phyloP scores from a whole-genome alignment of 2,329 filamentous ascomycete species.

The Phaeoacremonium minimum region DNA sequence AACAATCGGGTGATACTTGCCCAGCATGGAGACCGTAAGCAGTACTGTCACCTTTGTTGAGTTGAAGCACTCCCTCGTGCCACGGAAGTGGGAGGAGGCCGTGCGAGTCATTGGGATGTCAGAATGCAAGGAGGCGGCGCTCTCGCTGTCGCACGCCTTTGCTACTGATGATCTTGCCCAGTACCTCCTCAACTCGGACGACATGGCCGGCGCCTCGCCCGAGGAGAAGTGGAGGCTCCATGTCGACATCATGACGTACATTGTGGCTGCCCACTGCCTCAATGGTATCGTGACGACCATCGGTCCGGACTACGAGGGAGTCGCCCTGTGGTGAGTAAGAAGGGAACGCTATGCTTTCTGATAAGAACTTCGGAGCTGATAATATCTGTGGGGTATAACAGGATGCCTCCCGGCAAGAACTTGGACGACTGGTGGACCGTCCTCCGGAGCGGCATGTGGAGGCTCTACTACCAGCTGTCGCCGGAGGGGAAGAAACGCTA shows the following conservation, averaged over 20 bases:
- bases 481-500: constrained; percentile 69
- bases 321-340: constrained; percentile 68
- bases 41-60: constrained; percentile 24
- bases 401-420: constrained; percentile 71
- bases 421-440: constrained; percentile 70
- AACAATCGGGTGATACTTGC: constrained; percentile 10
- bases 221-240: constrained; percentile 74
- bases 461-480: constrained; percentile 70
- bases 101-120: constrained; percentile 60
- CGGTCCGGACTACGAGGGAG: constrained; percentile 71
- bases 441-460: constrained; percentile 73
- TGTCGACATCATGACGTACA: constrained; percentile 71
- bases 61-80: constrained; percentile 42
- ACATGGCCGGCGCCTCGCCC: constrained; percentile 57
- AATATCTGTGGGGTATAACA: constrained; percentile 22
- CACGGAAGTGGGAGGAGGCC: constrained; percentile 45
- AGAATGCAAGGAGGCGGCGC: constrained; percentile 68
- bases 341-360: background rate
- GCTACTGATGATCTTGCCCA: constrained; percentile 67
- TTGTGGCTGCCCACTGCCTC: constrained; percentile 70
- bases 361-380: background rate
- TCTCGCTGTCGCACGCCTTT: constrained; percentile 74
- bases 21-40: constrained; percentile 38
- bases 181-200: constrained; percentile 71
- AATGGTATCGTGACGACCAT: constrained; percentile 71